Conservation (phyloP, 495 filamentous ascomycete species). For the Pyrenula massariospora region DNA sequence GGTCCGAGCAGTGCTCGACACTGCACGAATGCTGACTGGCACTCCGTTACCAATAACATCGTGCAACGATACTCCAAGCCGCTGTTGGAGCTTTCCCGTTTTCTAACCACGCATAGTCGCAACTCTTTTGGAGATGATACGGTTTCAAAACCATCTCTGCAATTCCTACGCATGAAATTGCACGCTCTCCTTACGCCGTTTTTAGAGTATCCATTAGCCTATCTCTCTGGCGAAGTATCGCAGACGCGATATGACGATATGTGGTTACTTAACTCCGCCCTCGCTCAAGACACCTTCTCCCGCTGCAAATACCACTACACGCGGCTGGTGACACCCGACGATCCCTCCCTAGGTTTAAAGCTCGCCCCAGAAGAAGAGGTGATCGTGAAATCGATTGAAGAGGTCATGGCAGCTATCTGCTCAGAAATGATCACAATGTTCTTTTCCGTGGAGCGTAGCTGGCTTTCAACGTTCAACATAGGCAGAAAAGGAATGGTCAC, state of each 20-base stretch:
- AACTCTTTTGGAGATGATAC: background rate
- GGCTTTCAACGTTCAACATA: background rate
- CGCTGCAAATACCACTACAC: constrained; percentile 14
- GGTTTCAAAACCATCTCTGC: background rate
- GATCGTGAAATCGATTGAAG: constrained; percentile 14
- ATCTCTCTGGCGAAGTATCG: background rate
- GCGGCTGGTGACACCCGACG: constrained; percentile 8
- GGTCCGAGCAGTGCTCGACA: background rate
- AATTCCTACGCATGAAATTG: background rate
- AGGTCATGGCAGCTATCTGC: constrained; percentile 15
- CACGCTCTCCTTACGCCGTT: background rate
- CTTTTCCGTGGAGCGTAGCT: constrained; percentile 13
- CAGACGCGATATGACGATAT: background rate
- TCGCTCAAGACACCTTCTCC: constrained; percentile 12
- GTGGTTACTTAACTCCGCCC: constrained; percentile 4
- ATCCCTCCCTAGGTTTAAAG: constrained; percentile 2
- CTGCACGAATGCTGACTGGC: constrained; percentile 19
- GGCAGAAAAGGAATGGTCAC: background rate
- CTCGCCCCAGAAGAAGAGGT: constrained; percentile 7
- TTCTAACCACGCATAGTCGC: constrained; percentile 10
- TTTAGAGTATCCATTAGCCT: background rate
- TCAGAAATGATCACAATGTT: constrained; percentile 14
- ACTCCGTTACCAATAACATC: constrained; percentile 9
- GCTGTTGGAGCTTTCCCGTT: constrained; percentile 12
- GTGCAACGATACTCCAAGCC: constrained; percentile 13